A percentile compares a stretch with the other conserved stretches of the same genome.
Conservation (phyloP, 805 yeast genomes). For the Barnettozyma populi region DNA sequence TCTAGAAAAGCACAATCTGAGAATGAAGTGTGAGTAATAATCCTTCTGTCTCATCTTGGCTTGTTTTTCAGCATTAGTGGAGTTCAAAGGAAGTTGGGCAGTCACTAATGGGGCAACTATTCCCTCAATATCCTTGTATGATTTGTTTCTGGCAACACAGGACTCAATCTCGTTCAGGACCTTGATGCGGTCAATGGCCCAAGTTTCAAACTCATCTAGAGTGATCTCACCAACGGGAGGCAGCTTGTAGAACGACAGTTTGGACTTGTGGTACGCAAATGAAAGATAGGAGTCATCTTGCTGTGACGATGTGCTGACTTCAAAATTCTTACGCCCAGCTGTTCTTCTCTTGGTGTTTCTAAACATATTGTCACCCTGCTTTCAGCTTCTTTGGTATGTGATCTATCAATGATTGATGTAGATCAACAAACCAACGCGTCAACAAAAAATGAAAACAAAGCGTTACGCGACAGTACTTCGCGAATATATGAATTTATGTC, state of each 20-base stretch:
- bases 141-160: constrained; percentile 57
- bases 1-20: constrained; percentile 86
- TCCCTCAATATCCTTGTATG: constrained; percentile 58
- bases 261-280: constrained; percentile 41
- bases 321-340: constrained; percentile 66
- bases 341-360: constrained; percentile 72
- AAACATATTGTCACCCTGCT: constrained; percentile 40
- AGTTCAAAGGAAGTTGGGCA: constrained; percentile 58
- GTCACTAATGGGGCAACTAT: constrained; percentile 61
- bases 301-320: constrained; percentile 27
- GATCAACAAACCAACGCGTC: not conserved
- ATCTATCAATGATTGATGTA: not conserved
- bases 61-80: constrained; percentile 30
- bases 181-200: constrained; percentile 91
- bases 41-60: constrained; percentile 66
- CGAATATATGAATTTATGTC: not conserved
- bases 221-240: constrained; percentile 88
- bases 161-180: constrained; percentile 82
- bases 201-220: constrained; percentile 83
- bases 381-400: not conserved
- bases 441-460: not conserved
- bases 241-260: constrained; percentile 66
- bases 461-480: not conserved
- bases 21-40: constrained; percentile 84
- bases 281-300: constrained; percentile 30